phyloP scores from a whole-genome alignment of 192 early-diverging fungal species.

The Entomortierella parvispora region DNA sequence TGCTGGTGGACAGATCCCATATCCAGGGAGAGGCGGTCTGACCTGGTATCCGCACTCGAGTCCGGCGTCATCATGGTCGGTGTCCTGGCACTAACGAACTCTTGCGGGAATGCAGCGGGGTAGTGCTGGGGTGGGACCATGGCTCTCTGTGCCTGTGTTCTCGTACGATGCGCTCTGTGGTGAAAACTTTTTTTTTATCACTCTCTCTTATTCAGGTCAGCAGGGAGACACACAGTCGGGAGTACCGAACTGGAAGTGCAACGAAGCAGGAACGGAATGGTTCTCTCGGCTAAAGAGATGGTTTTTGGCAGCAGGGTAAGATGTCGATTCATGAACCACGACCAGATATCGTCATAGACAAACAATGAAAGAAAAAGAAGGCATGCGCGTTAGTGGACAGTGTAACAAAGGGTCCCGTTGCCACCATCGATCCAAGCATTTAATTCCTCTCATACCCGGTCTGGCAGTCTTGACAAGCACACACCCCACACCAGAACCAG shows the following conservation, averaged over 20 bases:
- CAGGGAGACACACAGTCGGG: not conserved
- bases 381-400: too few relatives aligned
- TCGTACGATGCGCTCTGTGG: not conserved
- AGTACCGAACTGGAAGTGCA: not conserved
- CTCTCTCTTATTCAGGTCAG: not conserved
- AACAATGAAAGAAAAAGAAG: too few relatives aligned
- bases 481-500: not conserved
- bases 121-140: conserved; percentile 49
- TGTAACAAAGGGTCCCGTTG: too few relatives aligned
- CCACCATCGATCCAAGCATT: too few relatives aligned
- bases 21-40: too few relatives aligned
- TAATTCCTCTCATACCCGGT: too few relatives aligned
- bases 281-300: too few relatives aligned
- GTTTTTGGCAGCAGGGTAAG: too few relatives aligned
- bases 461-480: too few relatives aligned
- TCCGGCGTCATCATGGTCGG: conserved; percentile 34
- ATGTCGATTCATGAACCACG: too few relatives aligned
- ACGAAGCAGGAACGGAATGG: too few relatives aligned
- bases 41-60: not conserved
- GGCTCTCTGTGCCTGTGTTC: conserved; percentile 4
- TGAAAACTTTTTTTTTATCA: not conserved
- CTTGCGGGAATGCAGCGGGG: conserved; percentile 34
- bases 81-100: conserved; percentile 22
- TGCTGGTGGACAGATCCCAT: conserved; percentile 13
- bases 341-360: too few relatives aligned